Evolutionary conservation across 495 filamentous ascomycete species (phyloP), one percentile per base, ranked within the genome.

Genomic region (Amniculicola lignicola): DNA sequence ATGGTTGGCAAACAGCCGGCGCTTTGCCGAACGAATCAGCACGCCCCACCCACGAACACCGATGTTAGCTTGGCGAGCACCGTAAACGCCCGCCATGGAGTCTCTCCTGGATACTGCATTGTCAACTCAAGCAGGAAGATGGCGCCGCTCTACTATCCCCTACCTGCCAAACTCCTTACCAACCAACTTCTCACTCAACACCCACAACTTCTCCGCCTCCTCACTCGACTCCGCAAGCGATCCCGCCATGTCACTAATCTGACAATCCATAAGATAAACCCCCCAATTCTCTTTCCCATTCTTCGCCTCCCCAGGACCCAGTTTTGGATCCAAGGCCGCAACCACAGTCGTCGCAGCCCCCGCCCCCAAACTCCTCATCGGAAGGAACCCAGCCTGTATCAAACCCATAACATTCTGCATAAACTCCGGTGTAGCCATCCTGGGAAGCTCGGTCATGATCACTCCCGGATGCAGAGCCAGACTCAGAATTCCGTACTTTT

Each of bases 111-210:
- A n/a, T n/a, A n/a, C n/a, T n/a, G n/a, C n/a, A n/a, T n/a, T n/a
- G n/a, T n/a, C n/a, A n/a, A n/a, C n/a, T n/a, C n/a, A n/a, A n/a
- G n/a, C n/a, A n/a, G n/a, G n/a, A n/a, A n/a, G n/a, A n/a, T n/a
- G n/a, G n/a, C n/a, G n/a, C n/a, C n/a, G n/a, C n/a, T n/a, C n/a
- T n/a, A n/a, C n/a, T n/a, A n/a, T n/a, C n/a, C n/a, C n/a, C n/a
- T n/a, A n/a, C n/a, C n/a, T n/a, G n/a, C 29, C 75, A 51, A 81
- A 40, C 52, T 74, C 67, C 65, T 82, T 78, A 12, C 25, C 25
- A 10, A 45, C 41, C 41, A 45, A 45, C 4, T 27, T 16, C 22
- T 45, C 41, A 6, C 6, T 9, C 22, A 45, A 16, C 16, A 10
- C 10, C 41, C 41, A 45, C 15, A 45, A 22, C 41, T 27, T 74